Evolutionary conservation across 441 rosid species (phyloP), one percentile per base, ranked within the genome.

Genomic region (Flueggea neowawraea): DNA sequence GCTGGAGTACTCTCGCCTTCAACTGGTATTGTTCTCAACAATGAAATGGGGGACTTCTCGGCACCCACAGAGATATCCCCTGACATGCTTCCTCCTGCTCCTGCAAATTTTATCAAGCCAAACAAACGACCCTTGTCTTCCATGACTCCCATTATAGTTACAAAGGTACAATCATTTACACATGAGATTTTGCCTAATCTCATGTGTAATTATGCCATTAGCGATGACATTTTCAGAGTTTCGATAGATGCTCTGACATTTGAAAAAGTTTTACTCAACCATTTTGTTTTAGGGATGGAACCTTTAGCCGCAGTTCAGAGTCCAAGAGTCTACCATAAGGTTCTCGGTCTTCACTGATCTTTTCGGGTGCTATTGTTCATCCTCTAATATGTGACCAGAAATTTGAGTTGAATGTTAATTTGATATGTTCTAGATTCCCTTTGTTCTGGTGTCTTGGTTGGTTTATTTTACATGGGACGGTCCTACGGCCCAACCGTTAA

Each of bases 1-100:
- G 90, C 85, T 0, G 91, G 91, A 12, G 55, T 87, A 49, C 79
- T 94, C 56, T 90, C 96, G 2, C 82, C 89, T 58, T 80, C 89
- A 6, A 85, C 95, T 0, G 98, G 97, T 5, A 89, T 90, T 22
- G 55, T 90, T 65, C 79, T 94, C 13, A 90, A 94, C 63, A 70
- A 94, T 55, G 96, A 94, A 82, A 94, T 90, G 97, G 97, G 84
- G 10, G 96, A 90, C 68, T 94, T 90, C 88, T 85, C 95, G 0
- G 75, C 60, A 14, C 98, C 96, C 1, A 61, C 88, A 0, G 96
- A 82, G 68, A 71, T 75, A 72, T 69, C 90, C n/a, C 82, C 86
- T 0, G 98, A 93, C 57, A 68, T 0, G 58, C 93, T 93, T n/a
- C 97, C 98, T 67, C 98, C 97, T 0, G 84, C 98, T 5, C 97